Conservation (phyloP, 352 stramenopile species). For the Phytophthora cryptogea region DNA sequence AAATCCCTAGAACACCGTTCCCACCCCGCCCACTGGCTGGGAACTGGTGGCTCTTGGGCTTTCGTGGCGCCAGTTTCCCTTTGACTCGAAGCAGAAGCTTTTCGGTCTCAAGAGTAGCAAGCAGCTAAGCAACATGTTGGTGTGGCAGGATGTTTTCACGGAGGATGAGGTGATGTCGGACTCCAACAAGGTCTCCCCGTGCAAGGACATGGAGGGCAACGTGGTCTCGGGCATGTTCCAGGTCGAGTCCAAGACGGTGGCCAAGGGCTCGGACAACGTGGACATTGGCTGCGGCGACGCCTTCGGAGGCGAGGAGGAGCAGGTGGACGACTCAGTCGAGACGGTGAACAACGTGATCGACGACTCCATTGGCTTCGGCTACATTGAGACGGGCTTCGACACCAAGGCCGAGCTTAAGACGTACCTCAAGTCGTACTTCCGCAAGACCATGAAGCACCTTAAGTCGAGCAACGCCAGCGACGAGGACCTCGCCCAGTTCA, state of each 20-base stretch:
- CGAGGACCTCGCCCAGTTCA: slow-evolving; percentile 54
- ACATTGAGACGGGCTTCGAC: slow-evolving; percentile 67
- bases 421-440: slow-evolving; percentile 76
- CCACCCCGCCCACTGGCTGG: neutral
- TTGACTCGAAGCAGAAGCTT: slow-evolving; percentile 22
- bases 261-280: slow-evolving; percentile 60
- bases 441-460: slow-evolving; percentile 70
- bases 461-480: slow-evolving; percentile 50
- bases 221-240: slow-evolving; percentile 61
- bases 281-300: slow-evolving; percentile 66
- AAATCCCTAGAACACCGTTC: neutral
- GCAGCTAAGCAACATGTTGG: slow-evolving; percentile 49
- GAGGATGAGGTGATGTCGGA: slow-evolving; percentile 73
- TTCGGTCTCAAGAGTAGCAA: slow-evolving; percentile 34
- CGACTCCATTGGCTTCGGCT: slow-evolving; percentile 59
- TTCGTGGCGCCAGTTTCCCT: neutral
- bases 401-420: slow-evolving; percentile 70
- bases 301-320: slow-evolving; percentile 49
- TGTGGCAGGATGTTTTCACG: slow-evolving; percentile 74
- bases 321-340: slow-evolving; percentile 60
- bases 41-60: slow-evolving; percentile 42
- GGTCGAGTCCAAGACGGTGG: slow-evolving; percentile 54
- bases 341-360: slow-evolving; percentile 73
- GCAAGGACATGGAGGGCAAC: slow-evolving; percentile 61
- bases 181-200: slow-evolving; percentile 52